Conservation (phyloP, 352 stramenopile species). For the Phytophthora capsici region DNA sequence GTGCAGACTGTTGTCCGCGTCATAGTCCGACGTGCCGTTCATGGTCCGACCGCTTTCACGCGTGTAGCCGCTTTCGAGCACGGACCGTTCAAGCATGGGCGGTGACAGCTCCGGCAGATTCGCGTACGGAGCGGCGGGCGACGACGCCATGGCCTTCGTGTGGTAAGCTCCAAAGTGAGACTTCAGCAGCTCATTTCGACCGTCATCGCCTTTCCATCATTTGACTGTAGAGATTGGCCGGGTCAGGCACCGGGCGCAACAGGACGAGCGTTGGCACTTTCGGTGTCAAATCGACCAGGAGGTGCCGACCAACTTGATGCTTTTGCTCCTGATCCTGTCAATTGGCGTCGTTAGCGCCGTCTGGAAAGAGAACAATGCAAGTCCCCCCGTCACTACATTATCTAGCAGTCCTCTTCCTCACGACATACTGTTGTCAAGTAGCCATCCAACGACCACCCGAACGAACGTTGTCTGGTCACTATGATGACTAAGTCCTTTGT, state of each 20-base stretch:
- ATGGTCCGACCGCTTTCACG: conserved; percentile 25
- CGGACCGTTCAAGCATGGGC: conserved; percentile 30
- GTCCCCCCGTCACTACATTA: conserved; percentile 7
- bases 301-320: background rate
- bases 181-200: background rate
- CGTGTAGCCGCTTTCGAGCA: conserved; percentile 31
- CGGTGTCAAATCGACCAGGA: conserved; percentile 16
- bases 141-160: conserved; percentile 17
- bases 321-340: conserved; percentile 9
- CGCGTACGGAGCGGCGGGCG: conserved; percentile 18
- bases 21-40: conserved; percentile 30
- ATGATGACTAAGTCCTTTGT: background rate
- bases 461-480: conserved; percentile 1
- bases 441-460: background rate
- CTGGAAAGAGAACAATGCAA: background rate
- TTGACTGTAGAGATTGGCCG: conserved; percentile 25
- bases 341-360: background rate
- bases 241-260: conserved; percentile 15
- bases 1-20: conserved; percentile 23
- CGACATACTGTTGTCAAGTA: background rate
- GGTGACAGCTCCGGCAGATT: conserved; percentile 28
- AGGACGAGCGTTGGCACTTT: conserved; percentile 8
- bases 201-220: conserved; percentile 23
- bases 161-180: conserved; percentile 26
- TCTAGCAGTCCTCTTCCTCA: conserved; percentile 10